Percentiles rank a stretch among this genome's conserved stretches.
Conservation (phyloP, 371 early-diverging fungal genomes). For the Phascolomyces articulosus region DNA sequence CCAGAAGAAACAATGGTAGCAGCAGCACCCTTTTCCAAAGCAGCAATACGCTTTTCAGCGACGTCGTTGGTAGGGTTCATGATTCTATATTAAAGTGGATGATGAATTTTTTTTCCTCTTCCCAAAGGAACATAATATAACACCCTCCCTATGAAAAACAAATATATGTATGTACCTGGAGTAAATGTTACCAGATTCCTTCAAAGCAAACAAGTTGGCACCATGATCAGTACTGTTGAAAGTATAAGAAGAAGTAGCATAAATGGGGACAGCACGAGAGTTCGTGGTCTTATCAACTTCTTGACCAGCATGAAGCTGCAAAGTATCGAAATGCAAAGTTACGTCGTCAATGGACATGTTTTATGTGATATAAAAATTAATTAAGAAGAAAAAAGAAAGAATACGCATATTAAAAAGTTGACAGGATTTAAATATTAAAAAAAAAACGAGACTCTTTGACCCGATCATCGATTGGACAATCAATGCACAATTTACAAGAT, state of each 20-base stretch:
- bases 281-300: conserved; percentile 65
- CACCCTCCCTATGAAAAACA: too few relatives aligned
- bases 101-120: too few relatives aligned
- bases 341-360: not conserved
- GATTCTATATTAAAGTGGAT: too few relatives aligned
- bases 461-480: too few relatives aligned
- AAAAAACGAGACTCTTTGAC: too few relatives aligned
- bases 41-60: conserved; percentile 88
- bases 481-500: not conserved
- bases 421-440: too few relatives aligned
- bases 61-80: conserved; percentile 89
- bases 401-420: too few relatives aligned
- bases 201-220: conserved; percentile 75
- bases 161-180: conserved; percentile 52
- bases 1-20: conserved; percentile 62
- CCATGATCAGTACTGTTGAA: conserved; percentile 81
- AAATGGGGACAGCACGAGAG: conserved; percentile 90
- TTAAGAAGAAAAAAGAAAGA: not conserved
- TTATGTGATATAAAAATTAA: not conserved
- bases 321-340: conserved; percentile 75
- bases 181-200: conserved; percentile 77
- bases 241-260: conserved; percentile 80
- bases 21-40: conserved; percentile 84
- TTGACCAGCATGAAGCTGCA: conserved; percentile 93
- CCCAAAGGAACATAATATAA: too few relatives aligned